A percentile compares a stretch with the other conserved stretches of the same genome.
Evolutionary conservation across 208 protist species (phyloP).

Genomic region (Borovskyia barvae): DNA sequence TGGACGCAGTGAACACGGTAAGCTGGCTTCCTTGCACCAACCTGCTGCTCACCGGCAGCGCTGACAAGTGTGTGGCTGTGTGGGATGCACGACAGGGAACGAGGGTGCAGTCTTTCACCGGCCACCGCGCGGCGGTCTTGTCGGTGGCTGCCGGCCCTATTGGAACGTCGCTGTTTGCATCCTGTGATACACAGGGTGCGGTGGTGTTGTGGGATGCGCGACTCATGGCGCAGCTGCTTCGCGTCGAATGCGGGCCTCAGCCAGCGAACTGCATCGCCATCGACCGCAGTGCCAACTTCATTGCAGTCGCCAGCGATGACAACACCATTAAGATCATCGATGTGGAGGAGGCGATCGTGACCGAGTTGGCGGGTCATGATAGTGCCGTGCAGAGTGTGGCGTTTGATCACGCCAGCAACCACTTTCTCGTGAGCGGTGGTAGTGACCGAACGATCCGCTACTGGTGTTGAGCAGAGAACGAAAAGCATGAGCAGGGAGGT

Average conservation of each 20-base stretch:
- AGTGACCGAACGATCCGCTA: conserved; percentile 81
- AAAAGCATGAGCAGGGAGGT: no score
- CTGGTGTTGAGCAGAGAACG: conserved; percentile 85
- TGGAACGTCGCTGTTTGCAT: conserved; percentile 22
- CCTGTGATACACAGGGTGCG: conserved; percentile 94
- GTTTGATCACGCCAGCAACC: conserved; percentile 75
- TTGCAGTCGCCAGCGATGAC: conserved; percentile 94
- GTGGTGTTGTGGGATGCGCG: conserved; percentile 87
- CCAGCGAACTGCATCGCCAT: conserved; percentile 76
- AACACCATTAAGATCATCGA: conserved; percentile 94
- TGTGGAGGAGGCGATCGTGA: conserved; percentile 72
- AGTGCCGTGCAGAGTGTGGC: conserved; percentile 86
- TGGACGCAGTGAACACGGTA: conserved; percentile 93
- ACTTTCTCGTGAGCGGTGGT: conserved; percentile 80
- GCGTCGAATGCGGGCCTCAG: conserved; percentile 65
- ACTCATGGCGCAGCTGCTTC: conserved; percentile 54
- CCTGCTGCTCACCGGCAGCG: conserved; percentile 91
- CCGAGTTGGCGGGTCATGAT: conserved; percentile 70
- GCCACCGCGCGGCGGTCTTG: conserved; percentile 90
- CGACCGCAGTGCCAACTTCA: conserved; percentile 60
- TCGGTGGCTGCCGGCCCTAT: conserved; percentile 49
- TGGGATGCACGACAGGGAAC: conserved; percentile 95
- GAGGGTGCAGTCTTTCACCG: conserved; percentile 94
- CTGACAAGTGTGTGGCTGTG: conserved; percentile 96
- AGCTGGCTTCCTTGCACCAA: conserved; percentile 94